phyloP scores from a whole-genome alignment of 139 green algal genomes.

The Nannochloris sp. region DNA sequence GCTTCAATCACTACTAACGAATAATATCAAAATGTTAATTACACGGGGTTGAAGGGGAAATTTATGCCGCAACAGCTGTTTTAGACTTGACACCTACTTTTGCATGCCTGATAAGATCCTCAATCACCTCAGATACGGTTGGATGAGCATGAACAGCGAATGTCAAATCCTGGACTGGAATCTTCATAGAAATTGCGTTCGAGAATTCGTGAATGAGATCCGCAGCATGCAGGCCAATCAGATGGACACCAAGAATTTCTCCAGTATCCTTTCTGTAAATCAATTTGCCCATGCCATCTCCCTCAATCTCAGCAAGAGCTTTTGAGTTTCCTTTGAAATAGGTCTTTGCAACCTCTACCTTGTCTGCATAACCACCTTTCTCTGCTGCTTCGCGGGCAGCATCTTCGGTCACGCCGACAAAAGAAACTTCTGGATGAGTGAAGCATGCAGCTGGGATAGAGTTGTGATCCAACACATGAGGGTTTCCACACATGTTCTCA shows the following conservation, averaged over 20 bases:
- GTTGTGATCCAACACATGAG: constrained; percentile 88
- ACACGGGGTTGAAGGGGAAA: constrained; percentile 33
- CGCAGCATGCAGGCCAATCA: constrained; percentile 92
- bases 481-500: constrained; percentile 86
- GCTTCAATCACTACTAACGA: neutral
- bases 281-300: constrained; percentile 96
- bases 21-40: constrained; percentile 8
- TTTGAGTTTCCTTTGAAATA: constrained; percentile 99
- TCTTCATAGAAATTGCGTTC: constrained; percentile 84
- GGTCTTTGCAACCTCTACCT: constrained; percentile 86
- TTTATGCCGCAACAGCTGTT: constrained; percentile 20
- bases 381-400: constrained; percentile 77
- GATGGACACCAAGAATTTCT: constrained; percentile 93
- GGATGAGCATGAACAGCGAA: constrained; percentile 98
- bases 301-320: constrained; percentile 94
- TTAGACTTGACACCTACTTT: constrained; percentile 8
- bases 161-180: constrained; percentile 91
- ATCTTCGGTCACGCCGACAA: constrained; percentile 94
- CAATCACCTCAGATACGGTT: constrained; percentile 86
- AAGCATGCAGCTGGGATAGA: constrained; percentile 95
- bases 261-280: constrained; percentile 91
- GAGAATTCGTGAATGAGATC: constrained; percentile 99
- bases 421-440: constrained; percentile 95
- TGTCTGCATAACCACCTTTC: constrained; percentile 72
- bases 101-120: constrained; percentile 30